Evolutionary conservation across 148 eudicot species (phyloP), one percentile per base, ranked within the genome.

Genomic region (Amaranthus palmeri): DNA sequence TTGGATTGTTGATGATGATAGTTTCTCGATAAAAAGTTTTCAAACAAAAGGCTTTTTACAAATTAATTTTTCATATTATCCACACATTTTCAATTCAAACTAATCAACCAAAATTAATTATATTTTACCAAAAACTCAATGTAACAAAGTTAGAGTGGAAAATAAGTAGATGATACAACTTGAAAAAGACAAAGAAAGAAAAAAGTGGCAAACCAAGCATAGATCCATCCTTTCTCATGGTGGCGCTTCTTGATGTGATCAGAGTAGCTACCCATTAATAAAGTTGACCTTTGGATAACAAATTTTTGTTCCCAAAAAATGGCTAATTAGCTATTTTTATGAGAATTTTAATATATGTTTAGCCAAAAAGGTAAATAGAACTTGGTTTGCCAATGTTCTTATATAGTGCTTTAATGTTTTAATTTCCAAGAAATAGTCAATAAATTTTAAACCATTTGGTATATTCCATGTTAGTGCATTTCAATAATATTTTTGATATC

Each of bases 211-310:
- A 14, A 87, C 91, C 87, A 81, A 67, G 87, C 88, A 76, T 83
- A 85, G 63, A 87, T 54, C 81, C 85, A 85, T 56, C 87, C 91
- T 81, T 79, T 85, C 56, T 85, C 82, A 43, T 80, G 70, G 2
- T 81, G 83, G 55, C 88, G 81, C 14, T 69, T 72, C 61, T 76
- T 70, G 78, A 87, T 60, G 63, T 81, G 88, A n/a, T 85, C 88
- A 52, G 63, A 7, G 57, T 81, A 85, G 3, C 82, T 73, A 25
- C 48, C 74, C 62, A 75, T 65, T 66, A 52, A 50, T 61, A 15
- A 54, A 8, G 5, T 18, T 17, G 65, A 73, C 66, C 74, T 71
- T 69, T 69, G 52, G 8, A 6, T 49, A 48, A 47, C 52, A 77
- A 58, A 56, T 65, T 42, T 41, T 5, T 53, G 49, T 46, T 43